Evolutionary conservation across 2,329 filamentous ascomycete genomes (phyloP).

Genomic region (Sporothrix globosa): DNA sequence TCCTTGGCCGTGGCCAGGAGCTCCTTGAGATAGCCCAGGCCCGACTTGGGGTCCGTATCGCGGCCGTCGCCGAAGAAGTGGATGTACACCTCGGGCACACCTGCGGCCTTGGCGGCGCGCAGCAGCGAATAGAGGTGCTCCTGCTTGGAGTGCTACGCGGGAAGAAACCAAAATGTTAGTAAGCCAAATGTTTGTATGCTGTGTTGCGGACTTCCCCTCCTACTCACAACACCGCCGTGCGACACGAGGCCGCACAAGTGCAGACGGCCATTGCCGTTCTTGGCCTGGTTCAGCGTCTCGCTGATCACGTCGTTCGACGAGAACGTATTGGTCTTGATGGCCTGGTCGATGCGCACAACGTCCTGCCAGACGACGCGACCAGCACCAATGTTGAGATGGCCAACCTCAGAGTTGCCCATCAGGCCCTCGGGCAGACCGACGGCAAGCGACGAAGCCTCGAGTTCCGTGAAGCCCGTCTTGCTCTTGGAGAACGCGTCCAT

Average conservation of each 20-base stretch:
- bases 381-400: slow-evolving; percentile 97
- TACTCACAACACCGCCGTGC: slow-evolving; percentile 79
- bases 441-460: slow-evolving; percentile 93
- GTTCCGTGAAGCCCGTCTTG: slow-evolving; percentile 82
- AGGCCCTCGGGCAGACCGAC: slow-evolving; percentile 94
- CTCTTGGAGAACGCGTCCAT: slow-evolving; percentile 92
- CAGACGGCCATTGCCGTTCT: slow-evolving; percentile 85
- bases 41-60: slow-evolving; percentile 96
- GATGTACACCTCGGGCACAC: slow-evolving; percentile 89
- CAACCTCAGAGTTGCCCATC: slow-evolving; percentile 99
- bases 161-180: background rate
- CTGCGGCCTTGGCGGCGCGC: slow-evolving; percentile 84
- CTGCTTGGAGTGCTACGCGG: slow-evolving; percentile 82
- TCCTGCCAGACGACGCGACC: slow-evolving; percentile 98
- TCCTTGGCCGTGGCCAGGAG: slow-evolving; percentile 80
- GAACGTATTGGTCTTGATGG: slow-evolving; percentile 83
- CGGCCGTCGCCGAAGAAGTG: slow-evolving; percentile 99
- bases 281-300: slow-evolving; percentile 74
- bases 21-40: slow-evolving; percentile 83
- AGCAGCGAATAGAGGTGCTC: slow-evolving; percentile 87
- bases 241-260: slow-evolving; percentile 92
- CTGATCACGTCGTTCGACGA: slow-evolving; percentile 76
- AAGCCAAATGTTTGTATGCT: background rate
- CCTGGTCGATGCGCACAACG: slow-evolving; percentile 92
- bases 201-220: background rate